Conservation (phyloP, 2,329 filamentous ascomycete species). For the Colletotrichum echinochloae region DNA sequence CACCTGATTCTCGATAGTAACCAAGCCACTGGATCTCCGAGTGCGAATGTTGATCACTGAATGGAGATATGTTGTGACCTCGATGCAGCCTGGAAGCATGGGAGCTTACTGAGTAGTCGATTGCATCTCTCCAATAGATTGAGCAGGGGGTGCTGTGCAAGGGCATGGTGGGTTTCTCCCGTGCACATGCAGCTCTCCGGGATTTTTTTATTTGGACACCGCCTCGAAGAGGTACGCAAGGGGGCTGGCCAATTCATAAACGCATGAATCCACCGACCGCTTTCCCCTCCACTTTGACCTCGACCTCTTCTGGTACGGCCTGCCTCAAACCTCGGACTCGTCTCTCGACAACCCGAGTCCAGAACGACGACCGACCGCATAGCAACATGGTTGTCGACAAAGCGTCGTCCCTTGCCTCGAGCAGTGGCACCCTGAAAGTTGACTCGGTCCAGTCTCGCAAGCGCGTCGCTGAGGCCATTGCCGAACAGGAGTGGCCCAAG, state of each 20-base stretch:
- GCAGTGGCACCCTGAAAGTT: slow-evolving; percentile 18
- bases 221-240: slow-evolving; percentile 28
- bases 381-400: slow-evolving; percentile 21
- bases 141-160: slow-evolving; percentile 15
- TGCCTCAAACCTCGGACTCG: not conserved
- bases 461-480: slow-evolving; percentile 54
- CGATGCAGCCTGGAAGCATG: not conserved
- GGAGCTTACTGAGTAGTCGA: not conserved
- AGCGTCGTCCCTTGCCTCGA: slow-evolving; percentile 30
- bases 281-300: not conserved
- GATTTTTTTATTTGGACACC: slow-evolving; percentile 22
- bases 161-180: slow-evolving; percentile 34
- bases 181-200: slow-evolving; percentile 31
- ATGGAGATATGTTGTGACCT: not conserved
- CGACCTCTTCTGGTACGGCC: not conserved
- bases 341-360: not conserved
- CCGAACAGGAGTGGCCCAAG: slow-evolving; percentile 55
- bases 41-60: not conserved
- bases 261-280: slow-evolving; percentile 26
- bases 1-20: not conserved
- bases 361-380: not conserved
- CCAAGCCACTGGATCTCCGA: no score
- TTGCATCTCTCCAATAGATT: not conserved
- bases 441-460: slow-evolving; percentile 53
- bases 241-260: slow-evolving; percentile 26